These are phyloP conservation scores for Mycena crocata DNA, from an alignment of 768 basidiomycete species.

Conservation along the genomic window DNA sequence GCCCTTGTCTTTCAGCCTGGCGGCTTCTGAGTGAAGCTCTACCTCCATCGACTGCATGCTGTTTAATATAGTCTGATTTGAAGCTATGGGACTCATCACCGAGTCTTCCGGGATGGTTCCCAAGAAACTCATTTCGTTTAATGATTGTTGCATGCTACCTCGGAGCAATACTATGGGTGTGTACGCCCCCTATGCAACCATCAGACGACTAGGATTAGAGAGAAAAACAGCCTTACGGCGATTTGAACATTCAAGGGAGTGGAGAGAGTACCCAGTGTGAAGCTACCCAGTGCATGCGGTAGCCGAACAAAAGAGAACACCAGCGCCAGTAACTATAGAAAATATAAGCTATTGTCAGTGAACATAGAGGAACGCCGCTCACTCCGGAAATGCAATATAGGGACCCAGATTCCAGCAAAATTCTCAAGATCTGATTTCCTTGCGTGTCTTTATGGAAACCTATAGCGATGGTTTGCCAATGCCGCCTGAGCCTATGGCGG, in stretches of 20 bases:
- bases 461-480: slow-evolving; percentile 15
- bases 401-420: slow-evolving; percentile 23
- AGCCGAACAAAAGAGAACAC: background rate
- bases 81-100: background rate
- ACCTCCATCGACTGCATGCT: background rate
- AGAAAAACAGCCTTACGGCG: slow-evolving; percentile 5
- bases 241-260: slow-evolving; percentile 12
- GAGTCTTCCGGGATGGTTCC: slow-evolving; percentile 7
- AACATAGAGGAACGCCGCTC: background rate
- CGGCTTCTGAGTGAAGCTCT: background rate
- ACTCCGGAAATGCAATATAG: slow-evolving; percentile 15
- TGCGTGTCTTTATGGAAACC: slow-evolving; percentile 17
- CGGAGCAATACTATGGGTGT: slow-evolving; percentile 24
- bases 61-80: background rate
- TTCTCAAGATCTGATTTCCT: slow-evolving; percentile 13
- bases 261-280: slow-evolving; percentile 8
- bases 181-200: slow-evolving; percentile 24
- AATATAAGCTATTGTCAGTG: background rate
- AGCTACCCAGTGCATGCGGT: slow-evolving; percentile 3
- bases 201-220: too few species aligned
- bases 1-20: background rate
- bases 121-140: slow-evolving; percentile 23
- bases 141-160: slow-evolving; percentile 15
- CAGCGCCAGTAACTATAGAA: background rate
- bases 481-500: slow-evolving; percentile 19